Evolutionary conservation across 768 basidiomycete genomes (phyloP), one percentile per base, ranked within the genome.

Genomic region (Pulveroboletus sp.): DNA sequence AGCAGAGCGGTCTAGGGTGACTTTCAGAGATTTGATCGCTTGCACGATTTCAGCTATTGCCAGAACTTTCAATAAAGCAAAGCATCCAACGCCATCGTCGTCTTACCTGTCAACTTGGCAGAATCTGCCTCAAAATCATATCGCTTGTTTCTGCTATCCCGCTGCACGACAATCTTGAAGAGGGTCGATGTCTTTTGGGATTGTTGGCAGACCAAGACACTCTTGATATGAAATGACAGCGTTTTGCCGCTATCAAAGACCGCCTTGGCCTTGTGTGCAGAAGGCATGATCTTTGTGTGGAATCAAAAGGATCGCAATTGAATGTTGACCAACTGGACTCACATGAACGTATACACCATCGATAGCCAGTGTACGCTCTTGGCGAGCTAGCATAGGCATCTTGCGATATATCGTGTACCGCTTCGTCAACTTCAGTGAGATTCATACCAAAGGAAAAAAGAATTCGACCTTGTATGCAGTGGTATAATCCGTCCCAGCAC

Each of bases 51-150:
- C 89, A 52, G 75, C 85, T 87, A 40, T 35, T 11, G 51, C 48
- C 40, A 55, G 23, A 12, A 23, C 21, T 45, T 36, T 48, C 51
- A 32, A 20, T 45, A 20, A 16, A 40, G 24, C 16, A 17, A 32
- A 40, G 4, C 14, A 14, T 40, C 16, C 34, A 38, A 32, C 39
- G 14, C 19, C 7, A 8, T 20, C 17, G 25, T 21, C 14, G 11
- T 19, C 87, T 58, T 61, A 89, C 90, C 78, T 40, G 94, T 92
- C 47, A 83, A 63, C 65, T 84, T 86, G 2, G 87, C 76, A 56
- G 72, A 92, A 67, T 95, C 94, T 0, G 94, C 95, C 70, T 99
- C 97, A 63, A 97, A 97, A 60, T 98, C 95, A 64, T 97, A 98
- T 33, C 93, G 76, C 75, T 98, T 99, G 57, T 85, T 87, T 35